Evolutionary conservation across 768 basidiomycete species (phyloP).

Genomic region (Inosperma sp.): DNA sequence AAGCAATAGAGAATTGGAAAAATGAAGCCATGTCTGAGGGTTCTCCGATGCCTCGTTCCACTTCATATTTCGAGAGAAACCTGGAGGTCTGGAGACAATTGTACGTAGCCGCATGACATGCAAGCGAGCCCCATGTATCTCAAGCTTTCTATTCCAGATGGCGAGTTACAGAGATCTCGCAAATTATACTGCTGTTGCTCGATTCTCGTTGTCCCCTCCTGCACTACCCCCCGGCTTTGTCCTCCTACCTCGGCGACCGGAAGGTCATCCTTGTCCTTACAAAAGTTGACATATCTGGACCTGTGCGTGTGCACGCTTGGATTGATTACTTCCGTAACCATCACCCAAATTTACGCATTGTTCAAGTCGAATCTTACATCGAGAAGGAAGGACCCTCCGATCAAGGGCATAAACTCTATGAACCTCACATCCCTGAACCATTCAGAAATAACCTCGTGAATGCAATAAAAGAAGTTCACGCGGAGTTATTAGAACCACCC

Average conservation of each 20-base stretch:
- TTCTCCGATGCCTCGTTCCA: constrained; percentile 51
- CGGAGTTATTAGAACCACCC: constrained; percentile 65
- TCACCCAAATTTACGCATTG: constrained; percentile 55
- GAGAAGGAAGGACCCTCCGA: constrained; percentile 39
- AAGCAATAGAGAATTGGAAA: constrained; percentile 50
- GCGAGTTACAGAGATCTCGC: constrained; percentile 89
- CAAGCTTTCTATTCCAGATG: constrained; percentile 48
- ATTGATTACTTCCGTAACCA: constrained; percentile 47
- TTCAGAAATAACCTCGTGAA: constrained; percentile 63
- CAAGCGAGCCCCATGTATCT: constrained; percentile 4
- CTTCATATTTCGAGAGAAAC: constrained; percentile 84
- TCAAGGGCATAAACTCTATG: constrained; percentile 46
- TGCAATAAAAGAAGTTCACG: constrained; percentile 62
- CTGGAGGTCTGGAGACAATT: constrained; percentile 94
- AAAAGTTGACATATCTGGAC: constrained; percentile 83
- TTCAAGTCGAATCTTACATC: constrained; percentile 75
- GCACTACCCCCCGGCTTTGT: constrained; percentile 80
- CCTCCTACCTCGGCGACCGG: constrained; percentile 51
- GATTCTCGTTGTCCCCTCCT: constrained; percentile 87
- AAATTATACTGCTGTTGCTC: constrained; percentile 82
- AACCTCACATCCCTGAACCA: constrained; percentile 63
- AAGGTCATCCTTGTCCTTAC: constrained; percentile 75
- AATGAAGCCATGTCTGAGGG: constrained; percentile 11
- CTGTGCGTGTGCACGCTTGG: constrained; percentile 61
- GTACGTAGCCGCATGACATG: constrained; percentile 38